Evolutionary conservation across 352 stramenopile species (phyloP).

Genomic region (Phytopythium vexans): DNA sequence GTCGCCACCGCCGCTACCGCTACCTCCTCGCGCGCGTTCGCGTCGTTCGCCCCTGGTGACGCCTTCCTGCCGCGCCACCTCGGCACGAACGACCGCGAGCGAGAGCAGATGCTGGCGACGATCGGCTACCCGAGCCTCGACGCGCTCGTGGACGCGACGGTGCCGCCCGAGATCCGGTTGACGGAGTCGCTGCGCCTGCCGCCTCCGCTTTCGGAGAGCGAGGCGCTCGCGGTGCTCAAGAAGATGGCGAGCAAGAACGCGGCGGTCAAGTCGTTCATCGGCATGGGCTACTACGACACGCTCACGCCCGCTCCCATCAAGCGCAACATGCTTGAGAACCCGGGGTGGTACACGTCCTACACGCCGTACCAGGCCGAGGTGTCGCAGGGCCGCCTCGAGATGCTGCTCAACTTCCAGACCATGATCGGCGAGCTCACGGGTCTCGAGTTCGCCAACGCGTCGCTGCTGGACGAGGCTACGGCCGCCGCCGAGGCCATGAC

Average conservation of each 20-base stretch:
- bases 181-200: conserved; percentile 54
- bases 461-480: conserved; percentile 98
- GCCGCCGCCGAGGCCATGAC: conserved; percentile 98
- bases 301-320: conserved; percentile 95
- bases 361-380: conserved; percentile 99
- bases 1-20: too few species aligned
- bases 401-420: conserved; percentile 99
- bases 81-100: conserved; percentile 83
- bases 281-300: conserved; percentile 98
- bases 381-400: conserved; percentile 97
- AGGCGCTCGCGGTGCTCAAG: conserved; percentile 90
- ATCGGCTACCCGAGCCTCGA: conserved; percentile 94
- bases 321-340: conserved; percentile 98
- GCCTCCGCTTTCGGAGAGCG: conserved; percentile 88
- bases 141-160: conserved; percentile 92
- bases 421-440: conserved; percentile 96
- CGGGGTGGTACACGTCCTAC: conserved; percentile 98
- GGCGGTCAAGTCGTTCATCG: conserved; percentile 96
- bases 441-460: conserved; percentile 96
- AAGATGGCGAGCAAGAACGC: conserved; percentile 95
- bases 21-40: not conserved
- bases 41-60: conserved; percentile 47
- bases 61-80: conserved; percentile 81
- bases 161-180: conserved; percentile 92
- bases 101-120: conserved; percentile 89